Conservation (phyloP, 2,329 filamentous ascomycete species). For the Fusarium nelsonii region DNA sequence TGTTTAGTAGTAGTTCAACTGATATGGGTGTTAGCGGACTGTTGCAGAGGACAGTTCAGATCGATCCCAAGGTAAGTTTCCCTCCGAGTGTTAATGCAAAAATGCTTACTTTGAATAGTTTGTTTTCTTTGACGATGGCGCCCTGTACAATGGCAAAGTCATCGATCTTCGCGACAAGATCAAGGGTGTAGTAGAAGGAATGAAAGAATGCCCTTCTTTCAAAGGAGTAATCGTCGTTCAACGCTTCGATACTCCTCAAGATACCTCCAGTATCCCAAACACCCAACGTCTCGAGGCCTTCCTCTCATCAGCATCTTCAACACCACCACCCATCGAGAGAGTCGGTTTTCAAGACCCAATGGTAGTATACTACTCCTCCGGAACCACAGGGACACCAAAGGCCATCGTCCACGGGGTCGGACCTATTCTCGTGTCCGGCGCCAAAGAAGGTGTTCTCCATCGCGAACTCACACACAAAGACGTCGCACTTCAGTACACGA, state of each 20-base stretch:
- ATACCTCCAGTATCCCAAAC: slow-evolving; percentile 66
- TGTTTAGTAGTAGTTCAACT: slow-evolving; percentile 82
- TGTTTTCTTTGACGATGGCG: slow-evolving; percentile 85
- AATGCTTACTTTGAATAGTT: slow-evolving; percentile 56
- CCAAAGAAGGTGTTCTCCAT: slow-evolving; percentile 71
- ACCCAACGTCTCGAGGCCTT: slow-evolving; percentile 62
- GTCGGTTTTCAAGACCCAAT: slow-evolving; percentile 80
- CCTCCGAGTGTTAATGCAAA: not conserved
- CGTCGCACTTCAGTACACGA: slow-evolving; percentile 68
- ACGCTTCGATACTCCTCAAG: slow-evolving; percentile 71
- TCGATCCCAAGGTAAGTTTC: slow-evolving; percentile 72
- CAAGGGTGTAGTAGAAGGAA: slow-evolving; percentile 73
- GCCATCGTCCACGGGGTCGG: slow-evolving; percentile 85
- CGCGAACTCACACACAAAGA: slow-evolving; percentile 56
- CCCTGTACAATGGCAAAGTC: slow-evolving; percentile 82
- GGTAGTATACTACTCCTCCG: slow-evolving; percentile 82
- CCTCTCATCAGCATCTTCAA: slow-evolving; percentile 51
- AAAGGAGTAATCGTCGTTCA: slow-evolving; percentile 73
- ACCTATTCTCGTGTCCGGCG: slow-evolving; percentile 66
- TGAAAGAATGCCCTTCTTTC: slow-evolving; percentile 72
- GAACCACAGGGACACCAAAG: slow-evolving; percentile 86
- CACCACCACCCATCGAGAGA: slow-evolving; percentile 66
- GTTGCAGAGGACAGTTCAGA: slow-evolving; percentile 78
- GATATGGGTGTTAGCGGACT: slow-evolving; percentile 87
- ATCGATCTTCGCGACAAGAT: slow-evolving; percentile 82